Base-by-base conservation (phyloP, 2,329 filamentous ascomycete genomes). In the Aschersonia sp. region DNA sequence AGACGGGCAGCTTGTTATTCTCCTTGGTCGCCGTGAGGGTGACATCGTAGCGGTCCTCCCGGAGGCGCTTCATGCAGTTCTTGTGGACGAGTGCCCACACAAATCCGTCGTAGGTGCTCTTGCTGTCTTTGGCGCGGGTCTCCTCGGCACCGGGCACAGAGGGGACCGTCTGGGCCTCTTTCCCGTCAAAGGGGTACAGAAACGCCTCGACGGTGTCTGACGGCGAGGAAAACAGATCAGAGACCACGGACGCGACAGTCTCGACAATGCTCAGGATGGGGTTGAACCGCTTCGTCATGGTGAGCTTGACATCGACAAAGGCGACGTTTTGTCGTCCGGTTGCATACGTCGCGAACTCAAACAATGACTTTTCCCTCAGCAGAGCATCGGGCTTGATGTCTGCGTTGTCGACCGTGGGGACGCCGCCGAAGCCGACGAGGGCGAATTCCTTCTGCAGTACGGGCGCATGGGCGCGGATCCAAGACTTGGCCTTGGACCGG, bases 31-130 rank as follows among this genome's bases (percentile, higher is more conserved):
- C 81, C 42, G 92, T 96, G 56, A 98, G 77, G 47, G 87, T 94
- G 47, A 96, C 72, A 63, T 98, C 92, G 68, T 96, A 98, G 57
- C 92, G 85, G 53, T 95, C 87, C 44, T 95, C 85, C 52, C 92
- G 84, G 57, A 95, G 76, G 58, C 79, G 73, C 71, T 86, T 87
- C 90, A 98, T 97, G 63, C 76, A 70, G 58, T 88, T 83, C 78
- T 98, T 98, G 76, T 97, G 87, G 52, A 97, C 89, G 55, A 98
- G 67, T 45, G 88, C 90, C 78, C 85, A 97, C 54, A 98, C 90
- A 59, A 97, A 98, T 43, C 82, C 82, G 62, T 97, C 92, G 59
- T 83, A 97, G 49, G 69, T 67, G 70, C 80, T 81, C 75, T 79
- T 82, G 66, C 69, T 57, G 59, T 78, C 68, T 72, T 75, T 67